Evolutionary conservation across 139 green algal species (phyloP), one percentile per base, ranked within the genome.

Genomic region (Coccomyxa sp.): DNA sequence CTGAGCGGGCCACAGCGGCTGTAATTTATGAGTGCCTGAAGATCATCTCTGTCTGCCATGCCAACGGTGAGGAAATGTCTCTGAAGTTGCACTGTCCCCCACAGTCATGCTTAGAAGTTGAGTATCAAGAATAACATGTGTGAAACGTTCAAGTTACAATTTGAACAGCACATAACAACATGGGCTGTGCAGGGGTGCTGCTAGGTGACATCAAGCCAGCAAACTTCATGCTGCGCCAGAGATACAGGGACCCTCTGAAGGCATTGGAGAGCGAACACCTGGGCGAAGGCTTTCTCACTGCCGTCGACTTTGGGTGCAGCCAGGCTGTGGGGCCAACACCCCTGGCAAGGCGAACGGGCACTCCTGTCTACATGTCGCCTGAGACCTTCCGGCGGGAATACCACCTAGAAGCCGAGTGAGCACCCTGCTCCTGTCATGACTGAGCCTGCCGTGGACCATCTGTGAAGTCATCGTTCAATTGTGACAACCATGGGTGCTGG

Each of bases 331-430:
- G 58, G 59, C 71, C 31, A 81, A 76, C 80, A 59, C 25, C 16
- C 21, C 58, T 86, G 57, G 45, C 51, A 27, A 51, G 79, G 23
- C 60, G 79, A n/a, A 85, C 91, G 0, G 94, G 94, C 31, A 96
- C 92, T 18, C 93, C 93, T 45, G 81, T 95, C 18, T 96, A 91
- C 86, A 93, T 93, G 86, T 89, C 84, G 30, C 92, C 92, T 0
- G 93, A 96, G 84, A 88, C 95, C 67, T 90, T 92, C 60, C 79
- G 85, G 79, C 74, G 82, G 58, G 86, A 85, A 23, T 94, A 91
- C 79, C 85, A 88, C 25, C 82, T 88, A 21, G 83, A 83, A 14
- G 90, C 91, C 27, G 93, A 96, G 63, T 71, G 63, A 71, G 63
- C 63, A 71, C 63, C 63, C 63, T 15, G 18, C 18, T 21, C 63